Evolutionary conservation across 352 stramenopile genomes (phyloP).

Genomic region (Phytophthora foliorum): DNA sequence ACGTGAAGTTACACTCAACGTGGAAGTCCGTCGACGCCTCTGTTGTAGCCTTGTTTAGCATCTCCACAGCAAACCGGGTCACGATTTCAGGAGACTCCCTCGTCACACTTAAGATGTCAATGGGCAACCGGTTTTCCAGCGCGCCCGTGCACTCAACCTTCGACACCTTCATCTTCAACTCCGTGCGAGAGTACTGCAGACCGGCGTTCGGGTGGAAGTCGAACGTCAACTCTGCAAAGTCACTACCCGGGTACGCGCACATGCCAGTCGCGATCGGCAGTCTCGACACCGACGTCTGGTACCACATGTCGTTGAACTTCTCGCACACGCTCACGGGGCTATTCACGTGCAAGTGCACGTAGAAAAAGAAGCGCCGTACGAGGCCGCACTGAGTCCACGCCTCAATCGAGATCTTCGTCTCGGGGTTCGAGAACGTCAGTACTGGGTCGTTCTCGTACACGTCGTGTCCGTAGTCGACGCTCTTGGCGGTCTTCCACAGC

Average conservation of each 20-base stretch:
- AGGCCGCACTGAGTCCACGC: constrained; percentile 72
- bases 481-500: constrained; percentile 48
- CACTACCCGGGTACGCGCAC: constrained; percentile 64
- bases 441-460: constrained; percentile 32
- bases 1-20: constrained; percentile 66
- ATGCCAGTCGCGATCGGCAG: constrained; percentile 43
- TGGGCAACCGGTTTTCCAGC: constrained; percentile 37
- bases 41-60: constrained; percentile 55
- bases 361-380: constrained; percentile 55
- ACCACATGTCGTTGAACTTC: constrained; percentile 75
- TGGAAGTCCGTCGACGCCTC: constrained; percentile 51
- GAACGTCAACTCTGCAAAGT: constrained; percentile 78
- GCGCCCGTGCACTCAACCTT: constrained; percentile 53
- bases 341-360: constrained; percentile 61
- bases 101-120: constrained; percentile 48
- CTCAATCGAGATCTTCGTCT: constrained; percentile 64
- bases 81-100: constrained; percentile 52
- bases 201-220: constrained; percentile 63
- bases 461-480: constrained; percentile 13
- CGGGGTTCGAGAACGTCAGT: constrained; percentile 46
- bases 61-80: constrained; percentile 62
- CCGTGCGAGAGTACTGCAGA: constrained; percentile 45
- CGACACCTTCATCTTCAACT: constrained; percentile 49
- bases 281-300: constrained; percentile 54
- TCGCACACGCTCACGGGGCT: constrained; percentile 60